Evolutionary conservation across 2,329 filamentous ascomycete species (phyloP).

Genomic region (Ophiobolus disseminans): DNA sequence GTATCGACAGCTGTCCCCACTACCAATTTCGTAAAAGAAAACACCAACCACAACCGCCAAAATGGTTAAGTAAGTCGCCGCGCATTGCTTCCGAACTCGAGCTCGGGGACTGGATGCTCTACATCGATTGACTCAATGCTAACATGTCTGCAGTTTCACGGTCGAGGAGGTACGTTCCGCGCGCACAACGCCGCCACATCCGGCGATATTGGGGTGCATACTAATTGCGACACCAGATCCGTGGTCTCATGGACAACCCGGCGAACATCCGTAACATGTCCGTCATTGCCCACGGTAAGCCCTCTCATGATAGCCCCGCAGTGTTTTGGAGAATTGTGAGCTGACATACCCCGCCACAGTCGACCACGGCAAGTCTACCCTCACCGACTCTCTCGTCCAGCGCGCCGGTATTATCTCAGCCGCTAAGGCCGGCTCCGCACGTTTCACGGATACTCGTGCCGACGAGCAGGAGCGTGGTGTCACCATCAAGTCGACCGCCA

Average conservation of each 20-base stretch:
- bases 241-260: slow-evolving; percentile 79
- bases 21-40: slow-evolving; percentile 44
- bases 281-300: slow-evolving; percentile 94
- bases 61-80: slow-evolving; percentile 95
- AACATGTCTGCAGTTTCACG: slow-evolving; percentile 81
- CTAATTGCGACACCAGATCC: slow-evolving; percentile 64
- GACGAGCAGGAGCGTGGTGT: slow-evolving; percentile 99
- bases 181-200: slow-evolving; percentile 27
- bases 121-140: slow-evolving; percentile 48
- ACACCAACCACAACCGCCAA: slow-evolving; percentile 75
- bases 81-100: slow-evolving; percentile 3
- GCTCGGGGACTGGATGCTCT: neutral
- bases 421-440: slow-evolving; percentile 93
- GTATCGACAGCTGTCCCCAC: slow-evolving; percentile 40
- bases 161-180: slow-evolving; percentile 76
- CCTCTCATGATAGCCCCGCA: slow-evolving; percentile 19
- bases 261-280: slow-evolving; percentile 91
- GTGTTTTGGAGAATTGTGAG: slow-evolving; percentile 14
- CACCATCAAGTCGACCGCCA: slow-evolving; percentile 99
- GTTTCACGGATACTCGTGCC: slow-evolving; percentile 94
- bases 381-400: slow-evolving; percentile 98
- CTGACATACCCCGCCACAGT: slow-evolving; percentile 58
- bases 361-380: slow-evolving; percentile 99
- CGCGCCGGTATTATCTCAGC: slow-evolving; percentile 99
- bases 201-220: slow-evolving; percentile 23